phyloP scores from a whole-genome alignment of 129 eudicot genomes.

The Oenanthe sinensis region DNA sequence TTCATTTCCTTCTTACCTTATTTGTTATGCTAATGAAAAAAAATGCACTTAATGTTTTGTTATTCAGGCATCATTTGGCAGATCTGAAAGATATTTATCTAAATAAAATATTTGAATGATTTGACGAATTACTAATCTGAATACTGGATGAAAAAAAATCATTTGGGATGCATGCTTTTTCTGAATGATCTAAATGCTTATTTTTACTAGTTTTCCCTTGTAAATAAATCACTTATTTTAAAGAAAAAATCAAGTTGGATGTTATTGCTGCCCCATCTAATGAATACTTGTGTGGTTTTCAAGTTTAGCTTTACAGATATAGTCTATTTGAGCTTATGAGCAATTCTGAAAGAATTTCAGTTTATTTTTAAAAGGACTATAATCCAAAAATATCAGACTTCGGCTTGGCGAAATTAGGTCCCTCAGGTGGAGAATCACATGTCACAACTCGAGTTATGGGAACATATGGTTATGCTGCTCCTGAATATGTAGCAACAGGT shows the following conservation, averaged over 20 bases:
- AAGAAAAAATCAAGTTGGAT: not conserved
- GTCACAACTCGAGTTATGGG: conserved; percentile 67
- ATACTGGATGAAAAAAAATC: too few relatives aligned
- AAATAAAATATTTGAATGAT: too few relatives aligned
- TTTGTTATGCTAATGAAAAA: too few relatives aligned
- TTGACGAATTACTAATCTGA: too few relatives aligned
- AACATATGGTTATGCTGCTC: conserved; percentile 71
- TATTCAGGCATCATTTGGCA: too few relatives aligned
- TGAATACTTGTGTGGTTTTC: not conserved
- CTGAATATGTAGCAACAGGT: conserved; percentile 75
- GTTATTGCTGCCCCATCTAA: not conserved
- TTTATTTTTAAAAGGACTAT: not conserved
- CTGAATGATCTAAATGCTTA: too few relatives aligned
- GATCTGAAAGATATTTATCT: too few relatives aligned
- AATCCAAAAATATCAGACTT: conserved; percentile 3
- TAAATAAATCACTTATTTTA: not conserved
- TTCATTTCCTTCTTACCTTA: too few relatives aligned
- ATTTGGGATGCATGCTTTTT: too few relatives aligned
- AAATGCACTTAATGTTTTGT: too few relatives aligned
- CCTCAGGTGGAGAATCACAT: conserved; percentile 52
- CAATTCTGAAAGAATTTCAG: not conserved
- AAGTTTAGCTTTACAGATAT: not conserved
- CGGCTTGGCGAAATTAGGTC: conserved; percentile 46
- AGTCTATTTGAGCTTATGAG: not conserved
- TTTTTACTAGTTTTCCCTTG: too few relatives aligned